Conservation (phyloP, 352 stramenopile species). For the Globisporangium acanthophoron region DNA sequence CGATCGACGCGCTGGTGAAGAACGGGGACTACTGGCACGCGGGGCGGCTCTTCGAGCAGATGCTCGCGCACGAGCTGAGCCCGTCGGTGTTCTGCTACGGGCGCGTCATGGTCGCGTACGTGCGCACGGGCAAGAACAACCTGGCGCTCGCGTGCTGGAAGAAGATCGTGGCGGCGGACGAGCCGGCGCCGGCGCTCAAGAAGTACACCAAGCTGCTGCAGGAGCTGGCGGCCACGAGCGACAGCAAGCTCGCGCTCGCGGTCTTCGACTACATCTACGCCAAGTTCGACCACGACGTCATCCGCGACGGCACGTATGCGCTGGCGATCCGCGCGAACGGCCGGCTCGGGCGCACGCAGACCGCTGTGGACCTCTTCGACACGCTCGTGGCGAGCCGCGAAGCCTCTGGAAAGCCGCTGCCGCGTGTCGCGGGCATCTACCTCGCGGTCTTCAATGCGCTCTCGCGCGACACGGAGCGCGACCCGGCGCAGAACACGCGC, state of each 20-base stretch:
- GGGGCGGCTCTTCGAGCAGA: constrained; percentile 64
- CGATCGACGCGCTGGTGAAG: constrained; percentile 63
- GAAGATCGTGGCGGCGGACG: constrained; percentile 49
- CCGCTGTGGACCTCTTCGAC: constrained; percentile 67
- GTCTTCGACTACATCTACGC: constrained; percentile 62
- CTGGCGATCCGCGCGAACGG: constrained; percentile 67
- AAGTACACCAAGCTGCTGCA: constrained; percentile 67
- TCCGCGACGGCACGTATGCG: constrained; percentile 54
- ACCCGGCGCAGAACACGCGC: constrained; percentile 55
- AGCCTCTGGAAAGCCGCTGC: constrained; percentile 18
- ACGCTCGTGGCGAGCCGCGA: constrained; percentile 47
- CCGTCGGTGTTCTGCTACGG: constrained; percentile 72
- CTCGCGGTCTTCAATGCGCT: constrained; percentile 81
- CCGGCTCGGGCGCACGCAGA: constrained; percentile 56
- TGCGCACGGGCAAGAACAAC: constrained; percentile 60
- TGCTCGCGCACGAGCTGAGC: constrained; percentile 53
- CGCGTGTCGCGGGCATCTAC: constrained; percentile 52
- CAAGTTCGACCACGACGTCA: constrained; percentile 31
- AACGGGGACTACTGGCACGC: constrained; percentile 63
- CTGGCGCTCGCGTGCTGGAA: constrained; percentile 65
- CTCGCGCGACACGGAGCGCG: constrained; percentile 54
- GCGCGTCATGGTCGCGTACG: constrained; percentile 71
- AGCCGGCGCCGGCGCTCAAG: constrained; percentile 27
- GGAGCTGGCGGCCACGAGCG: constrained; percentile 51
- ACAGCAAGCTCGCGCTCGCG: constrained; percentile 48